phyloP scores from a whole-genome alignment of 2,329 filamentous ascomycete species.

The Colletotrichum graminicola region DNA sequence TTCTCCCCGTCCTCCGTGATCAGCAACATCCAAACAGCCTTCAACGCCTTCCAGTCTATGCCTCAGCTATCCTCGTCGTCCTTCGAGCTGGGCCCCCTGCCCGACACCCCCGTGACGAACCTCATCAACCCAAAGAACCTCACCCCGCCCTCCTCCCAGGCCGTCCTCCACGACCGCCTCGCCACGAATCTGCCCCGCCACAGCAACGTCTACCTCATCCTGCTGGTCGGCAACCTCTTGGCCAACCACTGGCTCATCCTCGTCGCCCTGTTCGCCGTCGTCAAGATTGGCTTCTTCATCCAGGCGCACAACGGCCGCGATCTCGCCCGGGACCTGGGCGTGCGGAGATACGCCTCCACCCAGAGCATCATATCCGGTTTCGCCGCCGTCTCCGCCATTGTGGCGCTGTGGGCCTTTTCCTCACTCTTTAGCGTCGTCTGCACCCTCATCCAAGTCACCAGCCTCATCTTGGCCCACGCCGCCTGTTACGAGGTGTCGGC shows the following conservation, averaged over 20 bases:
- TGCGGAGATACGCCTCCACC: constrained; percentile 33
- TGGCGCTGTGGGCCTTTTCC: constrained; percentile 38
- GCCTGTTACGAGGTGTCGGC: constrained; percentile 30
- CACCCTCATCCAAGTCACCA: constrained; percentile 34
- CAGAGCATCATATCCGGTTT: constrained; percentile 37
- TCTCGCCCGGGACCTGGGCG: constrained; percentile 39
- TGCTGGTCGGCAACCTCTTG: constrained; percentile 38
- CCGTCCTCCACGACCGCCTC: constrained; percentile 34
- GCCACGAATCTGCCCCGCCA: constrained; percentile 34
- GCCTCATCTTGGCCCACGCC: constrained; percentile 34
- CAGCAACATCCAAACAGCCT: constrained; percentile 34
- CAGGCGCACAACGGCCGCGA: constrained; percentile 39
- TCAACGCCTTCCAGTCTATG: constrained; percentile 30
- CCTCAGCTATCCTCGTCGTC: constrained; percentile 28
- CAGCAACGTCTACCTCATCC: constrained; percentile 39
- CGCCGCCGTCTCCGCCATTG: constrained; percentile 26
- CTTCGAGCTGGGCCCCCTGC: constrained; percentile 27
- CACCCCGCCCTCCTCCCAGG: constrained; percentile 27
- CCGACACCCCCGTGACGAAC: constrained; percentile 38
- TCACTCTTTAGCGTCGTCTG: constrained; percentile 35
- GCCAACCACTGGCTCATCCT: constrained; percentile 39
- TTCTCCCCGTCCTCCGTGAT: constrained; percentile 27
- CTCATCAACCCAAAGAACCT: constrained; percentile 39
- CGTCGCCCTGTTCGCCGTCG: constrained; percentile 35
- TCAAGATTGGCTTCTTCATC: constrained; percentile 37